These are phyloP conservation scores for Filosporella fistucella DNA, from an alignment of 495 filamentous ascomycete genomes.

Conservation along the genomic window DNA sequence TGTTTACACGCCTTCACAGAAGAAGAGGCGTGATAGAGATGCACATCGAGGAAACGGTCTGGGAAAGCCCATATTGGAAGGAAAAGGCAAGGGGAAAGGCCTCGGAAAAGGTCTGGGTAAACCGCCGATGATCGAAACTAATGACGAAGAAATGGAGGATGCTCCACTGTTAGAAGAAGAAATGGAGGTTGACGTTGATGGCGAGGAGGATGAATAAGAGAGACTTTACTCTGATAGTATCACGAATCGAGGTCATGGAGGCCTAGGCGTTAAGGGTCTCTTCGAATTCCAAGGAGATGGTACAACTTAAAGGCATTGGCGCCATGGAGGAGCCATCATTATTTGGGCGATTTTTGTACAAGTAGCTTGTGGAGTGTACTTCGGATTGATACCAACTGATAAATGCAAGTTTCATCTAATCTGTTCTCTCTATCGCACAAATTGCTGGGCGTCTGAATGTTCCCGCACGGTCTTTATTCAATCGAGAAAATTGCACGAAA, in stretches of 20 bases:
- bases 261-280: not conserved
- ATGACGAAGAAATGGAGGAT: conserved; percentile 17
- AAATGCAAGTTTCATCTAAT: conserved; percentile 2
- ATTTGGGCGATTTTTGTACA: not conserved
- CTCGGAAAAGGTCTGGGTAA: conserved; percentile 12
- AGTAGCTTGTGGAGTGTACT: conserved; percentile 3
- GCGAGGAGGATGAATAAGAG: conserved; percentile 22
- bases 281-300: conserved; percentile 1
- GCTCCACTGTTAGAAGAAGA: not conserved
- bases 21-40: conserved; percentile 12
- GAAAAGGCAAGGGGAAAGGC: conserved; percentile 21
- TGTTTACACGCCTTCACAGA: conserved; percentile 19
- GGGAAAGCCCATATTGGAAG: conserved; percentile 19
- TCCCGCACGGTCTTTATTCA: no score
- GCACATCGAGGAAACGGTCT: conserved; percentile 6
- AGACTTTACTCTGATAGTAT: no score
- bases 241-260: no score
- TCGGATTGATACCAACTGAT: conserved; percentile 8
- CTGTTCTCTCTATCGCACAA: no score
- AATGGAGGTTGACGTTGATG: conserved; percentile 24
- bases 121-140: conserved; percentile 19
- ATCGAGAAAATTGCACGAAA: no score
- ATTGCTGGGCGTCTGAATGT: no score
- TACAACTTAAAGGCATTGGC: conserved; percentile 3
- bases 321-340: not conserved